Evolutionary conservation across 805 yeast species (phyloP).

Genomic region (Candida suzukii): DNA sequence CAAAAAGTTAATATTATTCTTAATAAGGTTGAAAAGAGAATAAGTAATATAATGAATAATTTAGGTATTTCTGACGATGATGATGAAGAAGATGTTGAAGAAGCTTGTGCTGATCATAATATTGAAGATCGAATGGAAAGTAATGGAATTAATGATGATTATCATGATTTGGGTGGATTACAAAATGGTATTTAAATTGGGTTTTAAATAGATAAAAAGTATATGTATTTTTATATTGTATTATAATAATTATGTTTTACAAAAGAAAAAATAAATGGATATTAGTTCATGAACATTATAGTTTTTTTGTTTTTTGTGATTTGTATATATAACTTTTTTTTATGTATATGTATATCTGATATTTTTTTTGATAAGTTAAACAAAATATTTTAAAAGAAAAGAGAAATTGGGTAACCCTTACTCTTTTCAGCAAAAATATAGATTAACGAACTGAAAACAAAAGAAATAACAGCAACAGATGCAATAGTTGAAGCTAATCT

Average conservation of each 20-base stretch:
- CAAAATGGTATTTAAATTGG: no score
- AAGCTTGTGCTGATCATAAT: neutral
- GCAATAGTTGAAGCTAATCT: slow-evolving; percentile 42
- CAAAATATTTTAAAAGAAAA: slow-evolving; percentile 21
- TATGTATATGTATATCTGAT: neutral
- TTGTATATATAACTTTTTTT: neutral
- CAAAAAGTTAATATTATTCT: slow-evolving; percentile 20
- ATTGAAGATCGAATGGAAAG: no score
- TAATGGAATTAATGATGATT: neutral
- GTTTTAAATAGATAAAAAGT: no score
- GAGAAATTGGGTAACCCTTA: slow-evolving; percentile 67
- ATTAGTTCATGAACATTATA: no score
- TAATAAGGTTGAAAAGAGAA: slow-evolving; percentile 29
- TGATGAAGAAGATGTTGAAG: neutral
- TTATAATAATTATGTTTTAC: no score
- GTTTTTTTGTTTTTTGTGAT: neutral
- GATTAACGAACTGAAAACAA: slow-evolving; percentile 58
- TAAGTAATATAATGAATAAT: slow-evolving; percentile 18
- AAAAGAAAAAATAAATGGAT: no score
- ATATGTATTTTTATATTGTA: no score
- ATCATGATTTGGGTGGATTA: neutral
- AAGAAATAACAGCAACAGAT: slow-evolving; percentile 38
- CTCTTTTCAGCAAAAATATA: slow-evolving; percentile 64
- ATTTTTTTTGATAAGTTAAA: no score
- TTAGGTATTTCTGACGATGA: slow-evolving; percentile 4